Conservation (phyloP, 139 green algal genomes). For the Axilococcus clingmanii region DNA sequence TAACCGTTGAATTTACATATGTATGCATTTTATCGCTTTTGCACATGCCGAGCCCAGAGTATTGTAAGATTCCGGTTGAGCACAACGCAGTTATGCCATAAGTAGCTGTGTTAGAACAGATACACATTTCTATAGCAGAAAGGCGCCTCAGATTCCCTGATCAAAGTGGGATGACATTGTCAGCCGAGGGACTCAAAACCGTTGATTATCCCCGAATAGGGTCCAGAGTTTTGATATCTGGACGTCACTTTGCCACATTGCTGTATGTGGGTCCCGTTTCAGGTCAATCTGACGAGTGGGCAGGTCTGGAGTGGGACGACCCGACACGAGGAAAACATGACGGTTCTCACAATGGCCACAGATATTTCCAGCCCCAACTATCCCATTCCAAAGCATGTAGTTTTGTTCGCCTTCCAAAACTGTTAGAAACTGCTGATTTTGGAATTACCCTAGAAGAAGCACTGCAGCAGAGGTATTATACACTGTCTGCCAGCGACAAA, state of each 20-base stretch:
- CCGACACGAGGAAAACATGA: conserved; percentile 66
- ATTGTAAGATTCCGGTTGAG: too few species aligned
- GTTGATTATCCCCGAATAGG: not conserved
- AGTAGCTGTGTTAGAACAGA: too few species aligned
- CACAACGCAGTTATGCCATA: too few species aligned
- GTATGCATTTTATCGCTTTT: too few species aligned
- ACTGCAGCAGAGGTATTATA: conserved; percentile 43
- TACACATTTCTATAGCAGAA: too few species aligned
- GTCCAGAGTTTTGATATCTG: conserved; percentile 1
- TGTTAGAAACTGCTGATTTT: conserved; percentile 13
- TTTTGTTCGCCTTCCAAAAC: conserved; percentile 57
- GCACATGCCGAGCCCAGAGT: too few species aligned
- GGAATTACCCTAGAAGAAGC: conserved; percentile 37
- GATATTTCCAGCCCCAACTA: conserved; percentile 54
- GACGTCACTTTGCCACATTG: conserved; percentile 41
- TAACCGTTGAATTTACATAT: too few species aligned
- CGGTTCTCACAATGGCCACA: conserved; percentile 36
- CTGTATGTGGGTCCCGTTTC: conserved; percentile 55
- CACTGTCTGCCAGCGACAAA: conserved; percentile 14
- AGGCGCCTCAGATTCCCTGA: too few species aligned
- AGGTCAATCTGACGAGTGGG: conserved; percentile 55
- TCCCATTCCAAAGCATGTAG: conserved; percentile 30
- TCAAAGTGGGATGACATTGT: too few species aligned
- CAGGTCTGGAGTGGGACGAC: conserved; percentile 82
- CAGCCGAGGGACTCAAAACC: too few species aligned